Evolutionary conservation across 192 early-diverging fungal species (phyloP).

Genomic region (Piromyces finnis): DNA sequence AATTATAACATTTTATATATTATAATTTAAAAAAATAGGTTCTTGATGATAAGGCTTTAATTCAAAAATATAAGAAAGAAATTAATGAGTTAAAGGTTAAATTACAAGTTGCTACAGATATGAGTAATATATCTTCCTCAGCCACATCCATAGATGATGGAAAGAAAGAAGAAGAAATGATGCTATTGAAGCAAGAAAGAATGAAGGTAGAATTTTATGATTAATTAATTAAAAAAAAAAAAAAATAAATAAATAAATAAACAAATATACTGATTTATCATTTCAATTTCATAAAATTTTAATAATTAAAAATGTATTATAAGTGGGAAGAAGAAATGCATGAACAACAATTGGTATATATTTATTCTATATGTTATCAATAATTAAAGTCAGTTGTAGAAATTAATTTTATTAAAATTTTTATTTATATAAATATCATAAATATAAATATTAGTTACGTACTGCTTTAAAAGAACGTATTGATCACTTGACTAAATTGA

Average conservation of each 20-base stretch:
- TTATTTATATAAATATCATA: neutral
- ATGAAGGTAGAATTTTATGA: neutral
- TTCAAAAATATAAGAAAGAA: slow-evolving; percentile 66
- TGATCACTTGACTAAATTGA: slow-evolving; percentile 68
- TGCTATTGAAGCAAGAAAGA: slow-evolving; percentile 1
- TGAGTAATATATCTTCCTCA: slow-evolving; percentile 6
- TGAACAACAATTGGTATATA: slow-evolving; percentile 1
- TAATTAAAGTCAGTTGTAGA: too few relatives aligned
- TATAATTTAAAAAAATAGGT: too few relatives aligned
- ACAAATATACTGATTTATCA: too few relatives aligned
- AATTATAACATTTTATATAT: too few relatives aligned
- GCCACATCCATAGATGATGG: neutral
- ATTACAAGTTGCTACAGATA: slow-evolving; percentile 34
- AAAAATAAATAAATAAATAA: too few relatives aligned
- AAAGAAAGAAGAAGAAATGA: slow-evolving; percentile 20
- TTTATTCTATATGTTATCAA: too few relatives aligned
- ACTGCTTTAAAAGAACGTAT: slow-evolving; percentile 68
- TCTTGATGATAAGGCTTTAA: slow-evolving; percentile 60
- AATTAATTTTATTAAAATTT: neutral
- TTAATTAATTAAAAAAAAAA: too few relatives aligned
- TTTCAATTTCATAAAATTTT: too few relatives aligned
- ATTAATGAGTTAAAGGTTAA: slow-evolving; percentile 55
- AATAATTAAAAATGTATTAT: too few relatives aligned
- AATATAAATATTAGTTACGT: slow-evolving; percentile 15
- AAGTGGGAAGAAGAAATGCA: slow-evolving; percentile 3